These are phyloP conservation scores for Pyrus hybrid DNA, from an alignment of 331 rosid species.

Conservation along the genomic window DNA sequence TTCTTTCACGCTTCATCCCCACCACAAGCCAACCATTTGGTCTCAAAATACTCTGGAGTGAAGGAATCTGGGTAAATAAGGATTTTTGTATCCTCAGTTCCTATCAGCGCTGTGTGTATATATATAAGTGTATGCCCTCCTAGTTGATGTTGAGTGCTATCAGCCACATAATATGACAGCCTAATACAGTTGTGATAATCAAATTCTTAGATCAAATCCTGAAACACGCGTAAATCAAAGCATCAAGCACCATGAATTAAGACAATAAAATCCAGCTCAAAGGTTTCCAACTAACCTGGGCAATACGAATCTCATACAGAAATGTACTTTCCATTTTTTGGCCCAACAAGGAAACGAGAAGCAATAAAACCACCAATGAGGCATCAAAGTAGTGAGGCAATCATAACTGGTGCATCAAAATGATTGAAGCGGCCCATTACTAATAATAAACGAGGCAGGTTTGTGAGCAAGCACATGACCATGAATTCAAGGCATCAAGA, in stretches of 20 bases:
- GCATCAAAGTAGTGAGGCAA: no score
- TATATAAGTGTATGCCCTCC: not conserved
- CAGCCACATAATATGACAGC: not conserved
- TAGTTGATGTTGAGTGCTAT: not conserved
- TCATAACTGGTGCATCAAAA: no score
- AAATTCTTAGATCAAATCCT: not conserved
- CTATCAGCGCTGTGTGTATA: not conserved
- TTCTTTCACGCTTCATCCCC: constrained; percentile 39
- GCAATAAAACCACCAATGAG: no score
- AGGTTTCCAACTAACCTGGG: no score
- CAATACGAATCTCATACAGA: no score
- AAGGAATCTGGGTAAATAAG: not conserved
- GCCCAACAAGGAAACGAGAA: no score
- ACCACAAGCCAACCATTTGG: not conserved
- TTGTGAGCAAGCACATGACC: no score
- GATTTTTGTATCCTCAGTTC: not conserved
- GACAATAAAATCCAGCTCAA: not conserved
- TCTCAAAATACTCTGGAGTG: not conserved
- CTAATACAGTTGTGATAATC: not conserved
- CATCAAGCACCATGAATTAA: not conserved
- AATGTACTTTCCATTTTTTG: no score
- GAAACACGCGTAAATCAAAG: not conserved
- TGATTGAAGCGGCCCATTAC: no score
- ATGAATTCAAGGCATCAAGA: no score
- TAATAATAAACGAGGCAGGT: no score